Evolutionary conservation across 2,329 filamentous ascomycete species (phyloP).

Genomic region (Kalaharituber pfeilii): DNA sequence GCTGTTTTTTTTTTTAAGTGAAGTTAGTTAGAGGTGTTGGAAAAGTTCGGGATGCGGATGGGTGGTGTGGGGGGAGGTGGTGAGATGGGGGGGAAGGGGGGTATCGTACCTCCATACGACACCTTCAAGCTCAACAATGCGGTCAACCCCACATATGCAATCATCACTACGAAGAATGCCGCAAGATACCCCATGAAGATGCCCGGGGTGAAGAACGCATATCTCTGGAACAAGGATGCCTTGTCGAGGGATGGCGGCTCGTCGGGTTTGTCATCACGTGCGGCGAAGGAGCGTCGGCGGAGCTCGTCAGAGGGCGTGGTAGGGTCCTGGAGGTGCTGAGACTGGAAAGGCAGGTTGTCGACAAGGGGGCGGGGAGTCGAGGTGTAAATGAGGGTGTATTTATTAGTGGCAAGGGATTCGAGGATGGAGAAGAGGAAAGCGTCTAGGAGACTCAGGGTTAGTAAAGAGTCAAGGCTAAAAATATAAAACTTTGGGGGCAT

Average conservation of each 20-base stretch:
- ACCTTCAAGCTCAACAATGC: conserved; percentile 70
- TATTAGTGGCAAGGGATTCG: conserved; percentile 17
- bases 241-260: neutral
- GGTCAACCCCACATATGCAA: conserved; percentile 60
- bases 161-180: conserved; percentile 51
- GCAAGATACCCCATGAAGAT: conserved; percentile 75
- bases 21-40: too few relatives aligned
- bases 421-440: conserved; percentile 21
- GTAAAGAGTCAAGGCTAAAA: neutral
- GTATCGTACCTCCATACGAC: conserved; percentile 74
- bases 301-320: neutral
- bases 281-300: neutral
- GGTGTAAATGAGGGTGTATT: conserved; percentile 21
- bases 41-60: too few relatives aligned
- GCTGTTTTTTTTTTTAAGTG: too few relatives aligned
- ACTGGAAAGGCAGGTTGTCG: neutral
- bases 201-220: conserved; percentile 82
- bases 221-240: conserved; percentile 58
- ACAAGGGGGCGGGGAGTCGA: conserved; percentile 12
- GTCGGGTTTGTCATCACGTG: neutral
- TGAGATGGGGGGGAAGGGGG: too few relatives aligned
- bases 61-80: too few relatives aligned
- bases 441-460: conserved; percentile 13
- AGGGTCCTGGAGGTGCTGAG: neutral
- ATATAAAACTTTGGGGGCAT: neutral